Conservation (phyloP, 257 asterid genomes). For the Lycium ferocissimum region DNA sequence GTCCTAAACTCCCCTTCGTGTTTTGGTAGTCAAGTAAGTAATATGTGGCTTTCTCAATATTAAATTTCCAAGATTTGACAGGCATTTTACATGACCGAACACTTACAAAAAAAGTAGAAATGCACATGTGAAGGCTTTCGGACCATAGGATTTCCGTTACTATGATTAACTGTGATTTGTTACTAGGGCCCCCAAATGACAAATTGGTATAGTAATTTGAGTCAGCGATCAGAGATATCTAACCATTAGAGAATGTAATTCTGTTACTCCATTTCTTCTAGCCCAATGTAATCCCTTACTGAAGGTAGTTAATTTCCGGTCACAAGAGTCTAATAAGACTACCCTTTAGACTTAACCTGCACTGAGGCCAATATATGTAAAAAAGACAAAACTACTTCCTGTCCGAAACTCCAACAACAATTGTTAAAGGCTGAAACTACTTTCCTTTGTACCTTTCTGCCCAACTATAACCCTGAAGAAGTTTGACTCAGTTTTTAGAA, state of each 20-base stretch:
- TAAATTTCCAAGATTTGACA: neutral
- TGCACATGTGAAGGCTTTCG: neutral
- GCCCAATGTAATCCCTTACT: neutral
- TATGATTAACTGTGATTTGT: neutral
- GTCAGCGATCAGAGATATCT: neutral
- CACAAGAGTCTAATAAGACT: neutral
- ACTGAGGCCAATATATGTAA: neutral
- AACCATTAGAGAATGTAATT: neutral
- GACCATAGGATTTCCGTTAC: neutral
- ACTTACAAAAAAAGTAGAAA: neutral
- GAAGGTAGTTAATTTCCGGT: neutral
- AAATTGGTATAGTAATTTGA: neutral
- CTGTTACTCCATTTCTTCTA: neutral
- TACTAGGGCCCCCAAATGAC: constrained; percentile 13
- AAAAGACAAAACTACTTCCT: neutral
- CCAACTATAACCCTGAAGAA: constrained; percentile 7
- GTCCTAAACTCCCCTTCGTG: neutral
- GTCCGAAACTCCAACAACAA: constrained; percentile 18
- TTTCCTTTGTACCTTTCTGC: constrained; percentile 6
- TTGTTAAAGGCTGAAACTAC: neutral
- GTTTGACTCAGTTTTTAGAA: constrained; percentile 11
- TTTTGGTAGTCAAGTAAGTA: neutral
- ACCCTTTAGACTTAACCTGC: constrained; percentile 3
- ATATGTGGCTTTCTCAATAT: constrained; percentile 3
- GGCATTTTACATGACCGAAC: constrained; percentile 13